Evolutionary conservation across 2,329 filamentous ascomycete genomes (phyloP).

Genomic region (Mycocentrospora acerina): DNA sequence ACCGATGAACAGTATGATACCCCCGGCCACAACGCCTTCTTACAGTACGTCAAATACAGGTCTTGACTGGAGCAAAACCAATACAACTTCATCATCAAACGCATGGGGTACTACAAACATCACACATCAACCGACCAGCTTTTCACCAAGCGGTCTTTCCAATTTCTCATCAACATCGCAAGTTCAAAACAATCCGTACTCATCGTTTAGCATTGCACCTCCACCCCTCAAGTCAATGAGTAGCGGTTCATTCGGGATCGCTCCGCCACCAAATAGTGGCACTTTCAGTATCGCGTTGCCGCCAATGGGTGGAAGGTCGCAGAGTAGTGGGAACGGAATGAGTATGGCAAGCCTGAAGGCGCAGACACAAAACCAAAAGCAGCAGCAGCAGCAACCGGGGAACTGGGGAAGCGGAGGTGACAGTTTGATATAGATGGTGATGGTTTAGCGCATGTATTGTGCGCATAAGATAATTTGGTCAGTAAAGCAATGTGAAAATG

Average conservation of each 20-base stretch:
- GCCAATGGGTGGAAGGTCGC: constrained; percentile 8
- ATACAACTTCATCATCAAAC: constrained; percentile 17
- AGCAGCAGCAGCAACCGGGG: constrained; percentile 15
- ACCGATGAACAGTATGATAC: constrained; percentile 34
- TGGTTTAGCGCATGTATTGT: not conserved
- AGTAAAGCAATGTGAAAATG: not conserved
- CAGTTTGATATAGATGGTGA: constrained; percentile 26
- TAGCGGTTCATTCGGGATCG: constrained; percentile 26
- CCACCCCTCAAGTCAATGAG: constrained; percentile 26
- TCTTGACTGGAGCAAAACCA: constrained; percentile 36
- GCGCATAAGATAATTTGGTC: not conserved
- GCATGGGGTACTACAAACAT: constrained; percentile 26
- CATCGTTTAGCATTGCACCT: constrained; percentile 43
- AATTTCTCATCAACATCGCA: constrained; percentile 54
- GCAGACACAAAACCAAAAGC: constrained; percentile 26
- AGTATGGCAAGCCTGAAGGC: constrained; percentile 27
- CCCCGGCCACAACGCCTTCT: constrained; percentile 24
- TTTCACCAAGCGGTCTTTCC: constrained; percentile 25
- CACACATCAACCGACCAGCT: constrained; percentile 3
- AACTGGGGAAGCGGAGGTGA: constrained; percentile 29
- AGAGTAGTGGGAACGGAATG: constrained; percentile 4
- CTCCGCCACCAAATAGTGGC: constrained; percentile 22
- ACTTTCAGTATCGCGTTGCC: constrained; percentile 1
- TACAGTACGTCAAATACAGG: constrained; percentile 24
- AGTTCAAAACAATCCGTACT: constrained; percentile 30